Evolutionary conservation across 1,139 yeast species (phyloP).

Genomic region (Yamadazyma triangularis): DNA sequence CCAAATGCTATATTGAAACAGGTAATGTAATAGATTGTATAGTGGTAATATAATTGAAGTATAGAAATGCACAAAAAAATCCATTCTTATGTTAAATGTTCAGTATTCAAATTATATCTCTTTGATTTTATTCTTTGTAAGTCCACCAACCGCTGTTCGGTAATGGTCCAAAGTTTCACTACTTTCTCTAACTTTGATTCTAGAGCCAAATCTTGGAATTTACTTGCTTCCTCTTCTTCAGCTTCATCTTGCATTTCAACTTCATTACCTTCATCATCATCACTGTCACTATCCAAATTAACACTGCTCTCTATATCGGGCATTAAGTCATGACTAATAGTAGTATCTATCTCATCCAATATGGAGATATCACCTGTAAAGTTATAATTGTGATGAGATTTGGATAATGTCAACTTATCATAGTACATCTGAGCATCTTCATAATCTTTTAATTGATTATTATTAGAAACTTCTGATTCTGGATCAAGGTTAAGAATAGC

Average conservation of each 20-base stretch:
- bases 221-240: constrained; percentile 22
- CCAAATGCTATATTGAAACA: constrained; percentile 61
- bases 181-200: constrained; percentile 52
- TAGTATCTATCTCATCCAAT: constrained; percentile 2
- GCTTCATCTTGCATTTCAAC: constrained; percentile 14
- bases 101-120: constrained; percentile 16
- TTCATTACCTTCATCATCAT: constrained; percentile 12
- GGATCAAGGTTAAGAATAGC: constrained; percentile 31
- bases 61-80: constrained; percentile 1
- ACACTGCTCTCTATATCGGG: constrained; percentile 8
- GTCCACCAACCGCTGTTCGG: constrained; percentile 47
- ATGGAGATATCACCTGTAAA: constrained; percentile 4
- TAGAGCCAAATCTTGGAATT: constrained; percentile 22
- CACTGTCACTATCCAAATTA: neutral
- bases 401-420: constrained; percentile 8
- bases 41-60: constrained; percentile 13
- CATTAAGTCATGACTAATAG: neutral
- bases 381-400: constrained; percentile 2
- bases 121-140: constrained; percentile 32
- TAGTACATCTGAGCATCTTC: constrained; percentile 12
- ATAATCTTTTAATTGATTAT: constrained; percentile 4
- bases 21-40: constrained; percentile 57
- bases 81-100: constrained; percentile 5
- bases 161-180: constrained; percentile 57
- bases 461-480: constrained; percentile 4